Evolutionary conservation across 1,284 basidiomycete genomes (phyloP).

Genomic region (Bondarzewia mesenterica): DNA sequence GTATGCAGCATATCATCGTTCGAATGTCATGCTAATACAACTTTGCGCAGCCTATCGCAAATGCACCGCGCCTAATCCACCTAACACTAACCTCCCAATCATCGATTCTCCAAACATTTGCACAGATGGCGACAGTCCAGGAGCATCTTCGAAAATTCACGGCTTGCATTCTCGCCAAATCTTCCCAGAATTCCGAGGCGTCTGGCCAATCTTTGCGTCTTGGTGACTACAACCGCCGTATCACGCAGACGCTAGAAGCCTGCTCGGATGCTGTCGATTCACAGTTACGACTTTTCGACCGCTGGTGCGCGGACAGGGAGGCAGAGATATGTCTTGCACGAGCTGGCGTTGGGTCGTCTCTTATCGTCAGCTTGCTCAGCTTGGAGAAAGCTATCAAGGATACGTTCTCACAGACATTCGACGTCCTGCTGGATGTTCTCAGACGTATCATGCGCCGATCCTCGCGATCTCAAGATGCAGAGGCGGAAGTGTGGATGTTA

Average conservation of each 20-base stretch:
- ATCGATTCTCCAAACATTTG: conserved; percentile 55
- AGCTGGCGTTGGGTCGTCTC: conserved; percentile 31
- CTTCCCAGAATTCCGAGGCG: conserved; percentile 13
- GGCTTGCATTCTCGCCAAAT: conserved; percentile 29
- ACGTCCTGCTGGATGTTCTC: conserved; percentile 40
- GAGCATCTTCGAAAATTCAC: conserved; percentile 58
- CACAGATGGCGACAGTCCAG: conserved; percentile 45
- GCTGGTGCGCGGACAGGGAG: conserved; percentile 68
- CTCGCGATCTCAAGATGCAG: conserved; percentile 22
- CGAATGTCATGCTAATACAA: background rate
- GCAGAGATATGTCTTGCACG: conserved; percentile 51
- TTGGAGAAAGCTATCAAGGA: conserved; percentile 52
- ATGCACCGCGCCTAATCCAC: conserved; percentile 54
- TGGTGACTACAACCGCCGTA: conserved; percentile 12
- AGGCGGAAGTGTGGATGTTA: conserved; percentile 31
- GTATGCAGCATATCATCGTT: background rate
- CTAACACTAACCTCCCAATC: conserved; percentile 53
- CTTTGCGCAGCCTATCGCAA: conserved; percentile 33
- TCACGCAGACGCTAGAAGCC: conserved; percentile 66
- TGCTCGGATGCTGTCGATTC: conserved; percentile 68
- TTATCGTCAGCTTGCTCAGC: conserved; percentile 61
- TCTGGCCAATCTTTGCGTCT: conserved; percentile 12
- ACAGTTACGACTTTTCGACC: conserved; percentile 49
- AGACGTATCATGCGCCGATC: conserved; percentile 18
- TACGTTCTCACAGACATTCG: conserved; percentile 48